phyloP scores from a whole-genome alignment of 2,329 filamentous ascomycete genomes.

The Zymoseptoria brevis region DNA sequence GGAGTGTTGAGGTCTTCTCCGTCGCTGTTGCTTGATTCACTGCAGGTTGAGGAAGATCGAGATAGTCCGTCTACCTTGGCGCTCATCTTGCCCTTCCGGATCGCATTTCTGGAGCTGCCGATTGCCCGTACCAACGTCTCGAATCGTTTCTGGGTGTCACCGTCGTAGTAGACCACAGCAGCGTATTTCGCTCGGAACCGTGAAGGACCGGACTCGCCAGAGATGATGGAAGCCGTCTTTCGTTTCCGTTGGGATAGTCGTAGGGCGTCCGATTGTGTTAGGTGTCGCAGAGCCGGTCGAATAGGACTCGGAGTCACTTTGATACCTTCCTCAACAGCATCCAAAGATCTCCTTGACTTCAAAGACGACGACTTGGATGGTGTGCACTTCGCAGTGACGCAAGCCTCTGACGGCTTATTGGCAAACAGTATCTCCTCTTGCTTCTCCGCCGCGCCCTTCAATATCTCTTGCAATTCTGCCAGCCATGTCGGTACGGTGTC shows the following conservation, averaged over 20 bases:
- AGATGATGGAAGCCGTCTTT: slow-evolving; percentile 37
- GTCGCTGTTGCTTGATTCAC: slow-evolving; percentile 31
- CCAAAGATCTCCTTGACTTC: slow-evolving; percentile 11
- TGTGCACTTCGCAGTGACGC: neutral
- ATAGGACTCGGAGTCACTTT: slow-evolving; percentile 3
- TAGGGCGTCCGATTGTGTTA: slow-evolving; percentile 23
- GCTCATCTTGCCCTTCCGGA: slow-evolving; percentile 82
- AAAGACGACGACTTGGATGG: slow-evolving; percentile 16
- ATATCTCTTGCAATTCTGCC: slow-evolving; percentile 24
- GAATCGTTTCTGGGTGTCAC: slow-evolving; percentile 73
- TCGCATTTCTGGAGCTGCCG: slow-evolving; percentile 68
- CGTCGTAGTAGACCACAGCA: slow-evolving; percentile 89
- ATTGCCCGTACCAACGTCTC: slow-evolving; percentile 77
- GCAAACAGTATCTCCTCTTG: slow-evolving; percentile 24
- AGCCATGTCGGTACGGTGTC: slow-evolving; percentile 28
- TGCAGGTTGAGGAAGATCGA: slow-evolving; percentile 27
- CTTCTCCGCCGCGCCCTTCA: slow-evolving; percentile 18
- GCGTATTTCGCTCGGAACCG: slow-evolving; percentile 64
- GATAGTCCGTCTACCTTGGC: slow-evolving; percentile 54
- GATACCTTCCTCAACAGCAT: slow-evolving; percentile 1
- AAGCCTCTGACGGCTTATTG: slow-evolving; percentile 11
- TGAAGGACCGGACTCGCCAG: slow-evolving; percentile 35
- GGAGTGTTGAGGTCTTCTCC: slow-evolving; percentile 26
- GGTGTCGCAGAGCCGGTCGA: slow-evolving; percentile 19
- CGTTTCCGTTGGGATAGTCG: slow-evolving; percentile 32